These are phyloP conservation scores for Moesziomyces sp. DNA, from an alignment of 1,284 basidiomycete genomes.

Conservation along the genomic window DNA sequence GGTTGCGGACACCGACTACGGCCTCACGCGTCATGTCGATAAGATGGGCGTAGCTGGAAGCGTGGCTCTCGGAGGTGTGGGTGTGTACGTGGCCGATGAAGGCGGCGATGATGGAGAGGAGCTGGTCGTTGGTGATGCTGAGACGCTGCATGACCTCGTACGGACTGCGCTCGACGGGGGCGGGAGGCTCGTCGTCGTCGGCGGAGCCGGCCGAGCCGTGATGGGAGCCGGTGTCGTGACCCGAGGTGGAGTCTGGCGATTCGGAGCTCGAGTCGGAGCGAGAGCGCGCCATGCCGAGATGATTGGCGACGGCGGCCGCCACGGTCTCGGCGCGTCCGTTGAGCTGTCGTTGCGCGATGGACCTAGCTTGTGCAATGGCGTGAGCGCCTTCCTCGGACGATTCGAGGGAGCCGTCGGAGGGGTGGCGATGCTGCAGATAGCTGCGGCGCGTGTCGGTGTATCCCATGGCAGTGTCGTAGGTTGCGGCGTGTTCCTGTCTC, in stretches of 20 bases:
- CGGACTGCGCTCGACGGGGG: conserved; percentile 77
- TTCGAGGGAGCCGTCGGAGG: conserved; percentile 38
- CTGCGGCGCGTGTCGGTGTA: conserved; percentile 28
- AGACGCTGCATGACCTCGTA: conserved; percentile 70
- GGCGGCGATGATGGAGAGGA: conserved; percentile 91
- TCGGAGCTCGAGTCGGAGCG: conserved; percentile 48
- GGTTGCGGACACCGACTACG: conserved; percentile 88
- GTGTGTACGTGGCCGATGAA: conserved; percentile 97
- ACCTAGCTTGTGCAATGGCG: conserved; percentile 38
- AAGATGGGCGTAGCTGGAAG: conserved; percentile 87
- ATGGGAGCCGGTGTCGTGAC: conserved; percentile 72
- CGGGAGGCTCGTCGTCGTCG: conserved; percentile 72
- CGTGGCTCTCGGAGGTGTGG: conserved; percentile 84
- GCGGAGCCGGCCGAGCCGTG: conserved; percentile 72
- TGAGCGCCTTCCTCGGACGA: conserved; percentile 34
- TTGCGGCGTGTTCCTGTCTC: conserved; percentile 14
- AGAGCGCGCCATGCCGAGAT: conserved; percentile 34
- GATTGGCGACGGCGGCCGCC: conserved; percentile 24
- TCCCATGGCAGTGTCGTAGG: conserved; percentile 11
- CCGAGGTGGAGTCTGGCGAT: conserved; percentile 46
- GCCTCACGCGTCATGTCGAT: conserved; percentile 93
- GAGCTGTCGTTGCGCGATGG: conserved; percentile 37
- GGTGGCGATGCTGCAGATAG: conserved; percentile 33
- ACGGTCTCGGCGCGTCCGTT: conserved; percentile 23
- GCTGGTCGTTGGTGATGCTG: conserved; percentile 74